Evolutionary conservation across 2,329 filamentous ascomycete genomes (phyloP).

Genomic region (Trichoderma brevicompactum): DNA sequence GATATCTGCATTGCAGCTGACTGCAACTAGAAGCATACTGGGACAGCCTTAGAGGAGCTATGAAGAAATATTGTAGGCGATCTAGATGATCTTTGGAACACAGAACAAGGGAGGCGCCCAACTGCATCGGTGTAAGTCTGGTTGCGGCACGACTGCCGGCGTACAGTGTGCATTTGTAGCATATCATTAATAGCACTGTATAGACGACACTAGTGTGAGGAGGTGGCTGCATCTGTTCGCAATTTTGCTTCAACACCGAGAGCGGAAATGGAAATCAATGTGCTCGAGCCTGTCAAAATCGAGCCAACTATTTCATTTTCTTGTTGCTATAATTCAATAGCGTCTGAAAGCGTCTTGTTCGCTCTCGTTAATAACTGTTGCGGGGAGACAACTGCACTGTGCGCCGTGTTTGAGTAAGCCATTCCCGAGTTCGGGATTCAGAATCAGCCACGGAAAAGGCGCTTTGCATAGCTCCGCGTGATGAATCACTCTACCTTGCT

Average conservation of each 20-base stretch:
- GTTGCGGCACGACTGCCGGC: not conserved
- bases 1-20: not conserved
- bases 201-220: fast-evolving
- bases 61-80: not conserved
- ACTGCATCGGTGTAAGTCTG: not conserved
- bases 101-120: not conserved
- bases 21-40: too few relatives aligned
- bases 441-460: not conserved
- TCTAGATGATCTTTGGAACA: not conserved
- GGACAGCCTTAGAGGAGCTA: fast-evolving
- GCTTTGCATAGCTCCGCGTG: not conserved
- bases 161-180: not conserved
- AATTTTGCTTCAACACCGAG: slow-evolving; percentile 6
- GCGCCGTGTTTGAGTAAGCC: not conserved
- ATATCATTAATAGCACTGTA: not conserved
- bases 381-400: not conserved
- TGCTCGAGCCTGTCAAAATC: not conserved
- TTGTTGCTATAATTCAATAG: not conserved
- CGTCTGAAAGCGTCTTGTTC: not conserved
- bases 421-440: slow-evolving; percentile 15
- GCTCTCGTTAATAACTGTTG: too few relatives aligned
- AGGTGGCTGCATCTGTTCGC: not conserved
- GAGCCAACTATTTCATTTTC: too few relatives aligned
- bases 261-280: not conserved
- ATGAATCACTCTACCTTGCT: not conserved